Evolutionary conservation across 495 filamentous ascomycete genomes (phyloP), one percentile per base, ranked within the genome.

Genomic region (Haplographium delicatum): DNA sequence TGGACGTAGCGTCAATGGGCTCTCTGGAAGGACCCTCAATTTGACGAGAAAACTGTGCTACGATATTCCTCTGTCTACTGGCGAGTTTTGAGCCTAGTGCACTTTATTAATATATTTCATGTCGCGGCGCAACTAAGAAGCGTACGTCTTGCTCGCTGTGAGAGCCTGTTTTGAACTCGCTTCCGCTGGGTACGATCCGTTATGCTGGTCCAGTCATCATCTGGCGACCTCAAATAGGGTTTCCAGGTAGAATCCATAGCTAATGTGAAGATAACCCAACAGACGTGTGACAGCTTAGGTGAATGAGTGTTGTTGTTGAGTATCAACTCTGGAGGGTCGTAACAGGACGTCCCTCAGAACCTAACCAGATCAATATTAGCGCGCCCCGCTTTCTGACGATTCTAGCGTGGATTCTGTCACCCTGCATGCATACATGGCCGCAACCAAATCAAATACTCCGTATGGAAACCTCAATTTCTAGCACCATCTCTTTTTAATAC

Each of bases 61-160:
- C 6, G 8, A 20, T 16, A 22, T 22, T 19, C 15, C 18, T 46
- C 43, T 31, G 25, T 31, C n/a, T 18, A 24, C 33, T 18, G 23
- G 18, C 19, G 35, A 50, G 47, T 37, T 50, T 50, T n/a, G 25
- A 50, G 5, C 47, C 47, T 41, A 22, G 3, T 47, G 22, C 22
- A 34, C 1, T 41, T 27, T 50, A 22, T 50, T 15, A 50, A 22
- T 37, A 44, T 27, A 37, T 26, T 8, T n/a, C 8, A 16, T 25
- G 9, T 1, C 38, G 18, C 10, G 4, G 25, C 20, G 10, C 11
- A 4, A 15, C 43, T 18, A 49, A 41, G 20, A 25, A 18, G 3
- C 39, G 18, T 52, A 44, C 50, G 26, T 37, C 41, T 52, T 38
- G 39, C 50, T 52, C 50, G 39, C 30, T 52, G 50, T 16, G 40